Evolutionary conservation across 2,329 filamentous ascomycete genomes (phyloP).

Genomic region (Fusarium circinatum): DNA sequence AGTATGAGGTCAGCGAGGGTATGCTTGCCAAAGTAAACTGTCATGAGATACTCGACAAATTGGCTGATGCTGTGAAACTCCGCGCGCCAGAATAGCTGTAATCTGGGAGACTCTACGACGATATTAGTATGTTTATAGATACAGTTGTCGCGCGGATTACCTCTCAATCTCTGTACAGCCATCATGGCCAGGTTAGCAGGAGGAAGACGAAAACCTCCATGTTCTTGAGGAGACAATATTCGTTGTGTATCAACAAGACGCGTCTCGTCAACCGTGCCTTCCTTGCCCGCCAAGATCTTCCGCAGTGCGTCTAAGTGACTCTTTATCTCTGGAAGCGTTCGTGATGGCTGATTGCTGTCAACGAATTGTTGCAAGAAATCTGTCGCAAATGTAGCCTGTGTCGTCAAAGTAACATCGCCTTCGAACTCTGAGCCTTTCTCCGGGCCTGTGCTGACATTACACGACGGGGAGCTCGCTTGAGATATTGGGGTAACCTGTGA

Average conservation of each 20-base stretch:
- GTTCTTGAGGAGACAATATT: background rate
- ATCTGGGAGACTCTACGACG: background rate
- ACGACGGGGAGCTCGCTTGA: background rate
- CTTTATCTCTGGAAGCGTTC: background rate
- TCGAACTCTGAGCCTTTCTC: background rate
- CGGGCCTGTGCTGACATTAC: accelerated
- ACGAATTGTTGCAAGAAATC: constrained; percentile 3
- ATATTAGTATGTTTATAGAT: accelerated
- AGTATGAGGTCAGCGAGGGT: constrained; percentile 5
- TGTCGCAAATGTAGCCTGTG: background rate
- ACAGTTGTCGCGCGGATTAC: accelerated
- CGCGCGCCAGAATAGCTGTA: constrained; percentile 1
- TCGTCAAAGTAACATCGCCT: constrained; percentile 2
- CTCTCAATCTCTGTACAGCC: constrained; percentile 6
- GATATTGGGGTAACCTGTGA: background rate
- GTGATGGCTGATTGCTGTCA: background rate
- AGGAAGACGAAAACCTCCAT: background rate
- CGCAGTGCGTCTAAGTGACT: background rate
- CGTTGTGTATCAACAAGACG: background rate
- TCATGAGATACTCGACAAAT: constrained; percentile 21
- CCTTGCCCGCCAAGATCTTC: background rate
- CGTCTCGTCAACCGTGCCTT: background rate
- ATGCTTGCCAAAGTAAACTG: constrained; percentile 13
- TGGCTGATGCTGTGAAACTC: constrained; percentile 1
- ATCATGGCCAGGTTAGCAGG: background rate